Base-by-base conservation (phyloP, 2,329 filamentous ascomycete species). In the Xylariomycetidae sp. region DNA sequence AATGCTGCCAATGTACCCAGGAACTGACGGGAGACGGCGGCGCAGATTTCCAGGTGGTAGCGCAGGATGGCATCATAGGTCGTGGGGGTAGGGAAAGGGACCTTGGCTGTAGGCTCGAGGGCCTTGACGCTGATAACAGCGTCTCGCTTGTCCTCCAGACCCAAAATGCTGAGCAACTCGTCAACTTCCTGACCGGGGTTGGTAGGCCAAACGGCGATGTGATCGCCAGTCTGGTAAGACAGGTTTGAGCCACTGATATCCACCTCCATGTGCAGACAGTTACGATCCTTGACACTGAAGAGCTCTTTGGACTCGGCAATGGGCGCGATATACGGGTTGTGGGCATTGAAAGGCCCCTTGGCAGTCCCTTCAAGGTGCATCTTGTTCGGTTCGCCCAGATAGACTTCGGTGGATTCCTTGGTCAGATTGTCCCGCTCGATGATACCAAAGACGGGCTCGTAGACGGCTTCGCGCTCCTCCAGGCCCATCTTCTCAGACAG, bases 31-130 rank as follows among this genome's bases (percentile, higher is more conserved):
- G 92, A 98, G 19, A 98, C 85, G 29, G 92, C 87, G 27, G 87
- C 88, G 58, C 88, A 86, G 46, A 95, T 92, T 65, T 98, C 93
- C 70, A 98, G 83, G 64, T 98, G 90, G 64, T 95, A 98, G 48
- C 92, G 85, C 39, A 85, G 70, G 44, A 90, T 87, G 37, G 90
- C 84, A 63, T 96, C 90, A 63, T 90, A 96, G 2, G 92, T 98
- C 12, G 92, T 96, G 6, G 92, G 92, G 5, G 89, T 89, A 13
- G 93, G 93, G 69, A 98, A 96, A 6, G 92, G 92, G 28, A 98
- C 88, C 68, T 95, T 96, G 48, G 92, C 88, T 7, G 92, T 96
- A 26, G 89, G 80, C 62, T 98, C 93, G 25, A 95, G 76, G 38
- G 86, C 81, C 67, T 93, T 95, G 59, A 98, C 80, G 43, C 76